Evolutionary conservation across 257 asterid genomes (phyloP).

Genomic region (Fraxinus cuspidata): DNA sequence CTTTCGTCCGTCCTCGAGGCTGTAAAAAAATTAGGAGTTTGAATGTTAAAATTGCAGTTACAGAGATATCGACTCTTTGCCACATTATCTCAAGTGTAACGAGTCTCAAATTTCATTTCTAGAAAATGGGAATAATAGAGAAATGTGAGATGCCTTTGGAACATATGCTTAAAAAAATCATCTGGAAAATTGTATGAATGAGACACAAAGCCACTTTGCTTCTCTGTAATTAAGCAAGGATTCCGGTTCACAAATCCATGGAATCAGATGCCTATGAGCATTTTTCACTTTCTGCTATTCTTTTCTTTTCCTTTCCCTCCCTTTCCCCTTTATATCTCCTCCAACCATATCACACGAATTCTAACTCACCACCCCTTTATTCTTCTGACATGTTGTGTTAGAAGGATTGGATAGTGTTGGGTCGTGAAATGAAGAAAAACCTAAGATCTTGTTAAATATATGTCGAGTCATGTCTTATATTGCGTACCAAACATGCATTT

Average conservation of each 20-base stretch:
- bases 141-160: constrained; percentile 34
- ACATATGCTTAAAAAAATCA: constrained; percentile 26
- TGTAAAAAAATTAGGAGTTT: background rate
- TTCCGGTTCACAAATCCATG: constrained; percentile 24
- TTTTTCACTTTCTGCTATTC: constrained; percentile 20
- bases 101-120: background rate
- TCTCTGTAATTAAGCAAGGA: constrained; percentile 4
- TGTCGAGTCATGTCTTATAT: background rate
- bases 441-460: background rate
- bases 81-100: background rate
- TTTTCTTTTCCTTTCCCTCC: background rate
- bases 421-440: too few relatives aligned
- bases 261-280: constrained; percentile 43
- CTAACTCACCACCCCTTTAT: background rate
- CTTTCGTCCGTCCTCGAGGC: background rate
- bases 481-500: background rate
- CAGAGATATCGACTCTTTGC: background rate
- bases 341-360: constrained; percentile 25
- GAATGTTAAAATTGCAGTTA: background rate
- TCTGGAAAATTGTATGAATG: constrained; percentile 19
- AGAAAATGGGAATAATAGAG: constrained; percentile 35
- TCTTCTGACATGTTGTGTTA: background rate
- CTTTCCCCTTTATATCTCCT: constrained; percentile 19
- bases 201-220: constrained; percentile 32
- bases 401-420: background rate